Conservation (phyloP, 139 green algal genomes). For the Coelastrella sp. region DNA sequence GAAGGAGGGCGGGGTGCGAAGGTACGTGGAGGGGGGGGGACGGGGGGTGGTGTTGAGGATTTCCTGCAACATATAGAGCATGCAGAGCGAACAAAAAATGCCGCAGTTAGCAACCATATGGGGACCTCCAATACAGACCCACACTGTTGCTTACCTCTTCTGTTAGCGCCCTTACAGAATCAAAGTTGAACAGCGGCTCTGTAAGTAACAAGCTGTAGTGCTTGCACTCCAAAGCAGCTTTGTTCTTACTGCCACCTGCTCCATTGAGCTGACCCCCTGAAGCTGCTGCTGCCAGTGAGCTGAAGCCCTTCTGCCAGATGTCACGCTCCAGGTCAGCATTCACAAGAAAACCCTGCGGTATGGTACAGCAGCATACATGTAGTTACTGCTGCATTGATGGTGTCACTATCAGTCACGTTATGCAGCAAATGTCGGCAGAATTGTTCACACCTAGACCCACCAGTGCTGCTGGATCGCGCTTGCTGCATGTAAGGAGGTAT, state of each 20-base stretch:
- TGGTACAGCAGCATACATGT: neutral
- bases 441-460: too few species aligned
- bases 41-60: too few species aligned
- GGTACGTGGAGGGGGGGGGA: too few species aligned
- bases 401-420: neutral
- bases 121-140: too few species aligned
- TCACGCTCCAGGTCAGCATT: conserved; percentile 86
- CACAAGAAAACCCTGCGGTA: conserved; percentile 82
- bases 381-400: neutral
- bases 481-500: too few species aligned
- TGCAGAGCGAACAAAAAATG: too few species aligned
- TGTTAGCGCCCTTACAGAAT: conserved; percentile 64
- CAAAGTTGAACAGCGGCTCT: conserved; percentile 89
- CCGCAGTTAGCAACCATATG: too few species aligned
- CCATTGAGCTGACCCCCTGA: conserved; percentile 35
- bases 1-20: too few species aligned
- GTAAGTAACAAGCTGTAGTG: conserved; percentile 75
- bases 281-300: conserved; percentile 46
- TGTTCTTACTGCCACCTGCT: conserved; percentile 20
- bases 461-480: conserved; percentile 1
- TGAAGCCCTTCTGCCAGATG: conserved; percentile 74
- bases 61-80: too few species aligned
- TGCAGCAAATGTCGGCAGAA: neutral
- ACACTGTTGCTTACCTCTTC: conserved; percentile 61
- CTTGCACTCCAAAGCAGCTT: conserved; percentile 43